Evolutionary conservation across 129 eudicot species (phyloP).

Genomic region (Flaveria bidentis): DNA sequence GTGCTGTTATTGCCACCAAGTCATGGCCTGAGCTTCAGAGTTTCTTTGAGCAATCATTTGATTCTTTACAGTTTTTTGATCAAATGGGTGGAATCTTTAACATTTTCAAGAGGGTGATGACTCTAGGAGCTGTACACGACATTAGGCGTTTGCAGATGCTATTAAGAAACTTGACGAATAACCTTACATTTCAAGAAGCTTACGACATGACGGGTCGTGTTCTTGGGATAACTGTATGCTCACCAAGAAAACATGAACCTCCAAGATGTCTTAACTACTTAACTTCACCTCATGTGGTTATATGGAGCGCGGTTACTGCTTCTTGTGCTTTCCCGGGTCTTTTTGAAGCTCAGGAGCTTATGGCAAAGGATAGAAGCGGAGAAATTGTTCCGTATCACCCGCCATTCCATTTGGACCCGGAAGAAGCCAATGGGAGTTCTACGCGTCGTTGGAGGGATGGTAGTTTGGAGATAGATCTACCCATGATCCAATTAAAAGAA

Average conservation of each 20-base stretch:
- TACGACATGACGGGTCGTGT: slow-evolving; percentile 94
- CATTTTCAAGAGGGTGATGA: slow-evolving; percentile 72
- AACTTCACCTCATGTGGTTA: slow-evolving; percentile 95
- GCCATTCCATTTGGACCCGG: slow-evolving; percentile 76
- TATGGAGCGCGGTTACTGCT: slow-evolving; percentile 98
- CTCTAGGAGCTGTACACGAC: slow-evolving; percentile 82
- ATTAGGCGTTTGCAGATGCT: slow-evolving; percentile 76
- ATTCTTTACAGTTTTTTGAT: slow-evolving; percentile 75
- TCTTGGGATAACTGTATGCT: slow-evolving; percentile 88
- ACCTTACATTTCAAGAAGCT: slow-evolving; percentile 93
- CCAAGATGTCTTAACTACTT: slow-evolving; percentile 92
- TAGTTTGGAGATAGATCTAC: slow-evolving; percentile 90
- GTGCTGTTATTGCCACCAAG: slow-evolving; percentile 70
- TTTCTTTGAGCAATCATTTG: slow-evolving; percentile 80
- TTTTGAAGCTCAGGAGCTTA: slow-evolving; percentile 92
- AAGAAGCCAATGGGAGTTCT: slow-evolving; percentile 51
- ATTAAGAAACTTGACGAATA: slow-evolving; percentile 71
- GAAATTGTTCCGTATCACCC: slow-evolving; percentile 94
- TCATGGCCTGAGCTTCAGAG: slow-evolving; percentile 97
- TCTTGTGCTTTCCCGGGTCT: slow-evolving; percentile 99
- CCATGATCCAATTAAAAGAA: slow-evolving; percentile 92
- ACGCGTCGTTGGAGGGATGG: slow-evolving; percentile 96
- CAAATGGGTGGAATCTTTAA: slow-evolving; percentile 82
- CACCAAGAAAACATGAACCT: slow-evolving; percentile 95
- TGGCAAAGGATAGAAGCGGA: slow-evolving; percentile 91